phyloP scores from a whole-genome alignment of 2,329 filamentous ascomycete genomes.

The Curvularia hawaiiensis region DNA sequence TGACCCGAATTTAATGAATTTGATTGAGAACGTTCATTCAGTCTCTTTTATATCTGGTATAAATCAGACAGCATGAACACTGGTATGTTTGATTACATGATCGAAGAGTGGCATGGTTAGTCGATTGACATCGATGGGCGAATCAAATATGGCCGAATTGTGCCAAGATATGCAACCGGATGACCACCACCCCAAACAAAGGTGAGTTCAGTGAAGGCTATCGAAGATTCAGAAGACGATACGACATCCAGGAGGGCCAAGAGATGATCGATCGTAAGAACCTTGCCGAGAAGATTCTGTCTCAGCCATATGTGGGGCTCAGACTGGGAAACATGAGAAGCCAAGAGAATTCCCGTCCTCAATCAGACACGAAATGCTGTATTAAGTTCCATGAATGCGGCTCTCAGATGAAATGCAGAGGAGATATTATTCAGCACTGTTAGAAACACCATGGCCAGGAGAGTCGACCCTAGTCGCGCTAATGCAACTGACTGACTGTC shows the following conservation, averaged over 20 bases:
- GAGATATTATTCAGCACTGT: not conserved
- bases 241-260: not conserved
- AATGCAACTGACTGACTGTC: constrained; percentile 1
- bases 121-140: not conserved
- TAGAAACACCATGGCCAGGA: not conserved
- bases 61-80: not conserved
- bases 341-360: not conserved
- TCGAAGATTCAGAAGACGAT: not conserved
- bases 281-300: not conserved
- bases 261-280: not conserved
- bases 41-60: not conserved
- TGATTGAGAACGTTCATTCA: not conserved
- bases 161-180: constrained; percentile 3
- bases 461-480: not conserved
- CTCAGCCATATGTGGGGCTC: not conserved
- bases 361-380: not conserved
- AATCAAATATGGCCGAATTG: not conserved
- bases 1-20: not conserved
- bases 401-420: not conserved
- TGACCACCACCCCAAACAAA: not conserved
- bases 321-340: not conserved
- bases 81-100: too few species aligned
- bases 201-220: not conserved
- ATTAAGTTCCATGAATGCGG: not conserved
- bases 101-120: not conserved